Base-by-base conservation (phyloP, 2,329 filamentous ascomycete genomes). In the Fusarium sp. region DNA sequence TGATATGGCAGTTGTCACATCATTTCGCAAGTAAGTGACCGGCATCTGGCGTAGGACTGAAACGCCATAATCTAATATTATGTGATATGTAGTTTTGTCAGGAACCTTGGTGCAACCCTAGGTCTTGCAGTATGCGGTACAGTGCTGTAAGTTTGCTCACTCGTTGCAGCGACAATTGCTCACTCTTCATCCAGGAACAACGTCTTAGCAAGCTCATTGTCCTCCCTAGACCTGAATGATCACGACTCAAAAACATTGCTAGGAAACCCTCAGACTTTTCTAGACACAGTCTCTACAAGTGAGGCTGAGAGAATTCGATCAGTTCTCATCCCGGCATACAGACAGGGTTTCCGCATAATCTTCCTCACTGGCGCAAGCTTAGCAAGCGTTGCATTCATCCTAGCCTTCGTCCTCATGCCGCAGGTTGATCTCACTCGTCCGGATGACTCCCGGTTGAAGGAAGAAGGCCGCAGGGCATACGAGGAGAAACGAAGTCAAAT, bases 1-100 rank as follows among this genome's bases (percentile, higher is more conserved):
- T 4, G 79, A 82, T 33, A 82, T 82, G 80, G 80, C 80, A 4
- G 75, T 81, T 37, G 79, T 81, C 6, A 82, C 79, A n/a, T 81
- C 79, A 6, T 82, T 81, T 46, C 71, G 80, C 53, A 82, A 82
- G 79, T 81, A 67, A 68, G 78, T 71, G 7, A 8, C 14, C 22
- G 5, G 6, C 2, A 6, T 43, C 32, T 14, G 11, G 2, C 19
- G 13, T 35, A 48, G 6, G 4, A 20, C 3, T 1, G 3, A 11
- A 2, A 2, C 8, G 11, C 9, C 14, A 28, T 20, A 7, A n/a
- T 7, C 49, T 56, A 13, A 46, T 19, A 2, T 5, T 28, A 2
- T 4, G 10, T 15, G 2, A 17, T 35, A 3, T 26, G 26, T 26
- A 81, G 79, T 43, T 82, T 82, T 35, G 76, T 81, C 2, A 72